Evolutionary conservation across 2,329 filamentous ascomycete species (phyloP).

Genomic region (Colletotrichum graminicola): DNA sequence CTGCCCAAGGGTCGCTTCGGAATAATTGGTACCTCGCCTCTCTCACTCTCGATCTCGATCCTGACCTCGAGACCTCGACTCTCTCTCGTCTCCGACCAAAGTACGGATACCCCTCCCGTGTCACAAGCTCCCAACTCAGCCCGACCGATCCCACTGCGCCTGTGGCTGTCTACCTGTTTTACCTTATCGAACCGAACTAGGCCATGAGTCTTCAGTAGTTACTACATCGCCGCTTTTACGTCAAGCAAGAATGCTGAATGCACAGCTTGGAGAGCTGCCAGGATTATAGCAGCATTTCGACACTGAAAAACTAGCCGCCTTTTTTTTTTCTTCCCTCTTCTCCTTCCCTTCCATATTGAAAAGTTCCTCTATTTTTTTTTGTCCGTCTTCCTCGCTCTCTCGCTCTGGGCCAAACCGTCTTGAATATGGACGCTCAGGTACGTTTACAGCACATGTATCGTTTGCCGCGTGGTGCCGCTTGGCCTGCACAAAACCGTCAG

Average conservation of each 20-base stretch:
- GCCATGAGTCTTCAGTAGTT: constrained; percentile 59
- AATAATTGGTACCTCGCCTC: not conserved
- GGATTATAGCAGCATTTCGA: constrained; percentile 57
- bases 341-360: constrained; percentile 35
- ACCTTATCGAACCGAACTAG: constrained; percentile 45
- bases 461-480: constrained; percentile 8
- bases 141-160: constrained; percentile 36
- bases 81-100: constrained; percentile 39
- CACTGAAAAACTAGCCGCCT: constrained; percentile 34
- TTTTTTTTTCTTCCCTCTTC: constrained; percentile 31
- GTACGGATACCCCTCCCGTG: constrained; percentile 43
- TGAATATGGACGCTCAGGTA: constrained; percentile 64
- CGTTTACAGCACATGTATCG: constrained; percentile 45
- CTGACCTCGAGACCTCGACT: constrained; percentile 17
- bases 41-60: not conserved
- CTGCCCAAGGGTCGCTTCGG: constrained; percentile 15
- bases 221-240: constrained; percentile 51
- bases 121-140: constrained; percentile 29
- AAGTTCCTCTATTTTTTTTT: constrained; percentile 11
- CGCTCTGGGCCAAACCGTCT: constrained; percentile 38
- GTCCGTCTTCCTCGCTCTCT: constrained; percentile 3
- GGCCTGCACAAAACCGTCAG: constrained; percentile 25
- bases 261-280: constrained; percentile 54
- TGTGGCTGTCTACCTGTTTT: not conserved
- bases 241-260: constrained; percentile 57